A percentile compares a stretch with the other conserved stretches of the same genome.
phyloP scores from a whole-genome alignment of 78 protist species.

The Guillardia theta region DNA sequence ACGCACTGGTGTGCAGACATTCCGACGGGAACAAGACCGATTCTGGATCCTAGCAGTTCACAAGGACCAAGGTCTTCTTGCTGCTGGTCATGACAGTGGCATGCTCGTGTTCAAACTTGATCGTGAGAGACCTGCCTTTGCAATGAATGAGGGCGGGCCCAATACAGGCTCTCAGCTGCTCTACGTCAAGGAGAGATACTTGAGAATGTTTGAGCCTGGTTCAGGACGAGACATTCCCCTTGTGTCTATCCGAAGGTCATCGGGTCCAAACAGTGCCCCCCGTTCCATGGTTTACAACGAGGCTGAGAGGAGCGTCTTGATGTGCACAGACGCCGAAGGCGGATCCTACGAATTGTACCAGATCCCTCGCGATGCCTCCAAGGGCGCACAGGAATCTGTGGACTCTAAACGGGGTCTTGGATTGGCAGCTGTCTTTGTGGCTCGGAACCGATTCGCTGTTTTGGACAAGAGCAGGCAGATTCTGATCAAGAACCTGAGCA shows the following conservation, averaged over 20 bases:
- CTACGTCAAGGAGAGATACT: conserved; percentile 38
- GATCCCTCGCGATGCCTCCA: conserved; percentile 52
- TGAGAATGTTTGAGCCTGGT: conserved; percentile 51
- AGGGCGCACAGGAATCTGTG: not conserved
- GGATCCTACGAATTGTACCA: conserved; percentile 86
- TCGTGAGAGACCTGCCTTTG: conserved; percentile 91
- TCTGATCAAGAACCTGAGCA: conserved; percentile 73
- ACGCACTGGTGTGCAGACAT: conserved; percentile 69
- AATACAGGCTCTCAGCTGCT: conserved; percentile 15
- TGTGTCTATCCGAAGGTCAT: not conserved
- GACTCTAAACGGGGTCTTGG: conserved; percentile 80
- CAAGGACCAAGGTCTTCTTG: conserved; percentile 77
- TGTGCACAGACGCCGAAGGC: conserved; percentile 72
- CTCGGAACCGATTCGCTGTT: conserved; percentile 89
- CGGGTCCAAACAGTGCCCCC: conserved; percentile 21
- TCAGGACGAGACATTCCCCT: conserved; percentile 29
- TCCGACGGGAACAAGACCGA: conserved; percentile 93
- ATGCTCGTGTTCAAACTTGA: conserved; percentile 93
- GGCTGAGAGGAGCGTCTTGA: conserved; percentile 73
- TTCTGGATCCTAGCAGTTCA: conserved; percentile 96
- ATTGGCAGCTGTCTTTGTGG: conserved; percentile 83
- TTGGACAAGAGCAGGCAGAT: conserved; percentile 82
- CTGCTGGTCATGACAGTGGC: conserved; percentile 96
- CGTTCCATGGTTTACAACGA: conserved; percentile 73
- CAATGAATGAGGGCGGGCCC: conserved; percentile 43